Evolutionary conservation across 208 protist genomes (phyloP).

Genomic region (Tritrichomonas musculus): DNA sequence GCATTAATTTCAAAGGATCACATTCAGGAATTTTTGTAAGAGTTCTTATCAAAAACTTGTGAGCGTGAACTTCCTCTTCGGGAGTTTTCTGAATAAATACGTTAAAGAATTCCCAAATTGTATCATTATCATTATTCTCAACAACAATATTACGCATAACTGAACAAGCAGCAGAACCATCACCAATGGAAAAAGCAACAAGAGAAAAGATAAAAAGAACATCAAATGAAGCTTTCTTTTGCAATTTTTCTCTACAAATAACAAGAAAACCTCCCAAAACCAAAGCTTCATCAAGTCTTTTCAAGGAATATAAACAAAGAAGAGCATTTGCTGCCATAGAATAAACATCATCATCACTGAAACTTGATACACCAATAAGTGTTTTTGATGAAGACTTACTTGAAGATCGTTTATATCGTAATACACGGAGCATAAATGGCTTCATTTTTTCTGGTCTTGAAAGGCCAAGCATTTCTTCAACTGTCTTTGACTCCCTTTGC

Average conservation of each 20-base stretch:
- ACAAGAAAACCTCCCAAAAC: conserved; percentile 7
- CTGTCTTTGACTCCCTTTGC: neutral
- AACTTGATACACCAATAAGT: neutral
- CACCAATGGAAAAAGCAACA: neutral
- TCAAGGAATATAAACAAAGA: neutral
- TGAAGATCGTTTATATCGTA: neutral
- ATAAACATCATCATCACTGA: neutral
- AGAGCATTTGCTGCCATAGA: neutral
- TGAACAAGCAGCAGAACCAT: neutral
- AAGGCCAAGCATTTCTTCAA: neutral
- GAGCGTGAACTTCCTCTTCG: neutral
- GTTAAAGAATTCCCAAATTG: conserved; percentile 15
- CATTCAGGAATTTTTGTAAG: neutral
- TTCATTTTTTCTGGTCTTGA: neutral
- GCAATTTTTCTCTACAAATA: neutral
- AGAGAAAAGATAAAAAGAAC: neutral
- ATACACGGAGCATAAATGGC: neutral
- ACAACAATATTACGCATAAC: neutral
- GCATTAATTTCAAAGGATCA: neutral
- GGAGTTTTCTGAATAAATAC: neutral
- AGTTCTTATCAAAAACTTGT: neutral
- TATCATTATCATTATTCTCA: neutral
- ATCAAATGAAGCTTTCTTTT: neutral
- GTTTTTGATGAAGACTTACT: neutral
- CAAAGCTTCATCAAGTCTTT: neutral